Percentiles rank a stretch among this genome's conserved stretches.
phyloP scores from a whole-genome alignment of 1,284 basidiomycete genomes.

The Heterobasidion occidentale region DNA sequence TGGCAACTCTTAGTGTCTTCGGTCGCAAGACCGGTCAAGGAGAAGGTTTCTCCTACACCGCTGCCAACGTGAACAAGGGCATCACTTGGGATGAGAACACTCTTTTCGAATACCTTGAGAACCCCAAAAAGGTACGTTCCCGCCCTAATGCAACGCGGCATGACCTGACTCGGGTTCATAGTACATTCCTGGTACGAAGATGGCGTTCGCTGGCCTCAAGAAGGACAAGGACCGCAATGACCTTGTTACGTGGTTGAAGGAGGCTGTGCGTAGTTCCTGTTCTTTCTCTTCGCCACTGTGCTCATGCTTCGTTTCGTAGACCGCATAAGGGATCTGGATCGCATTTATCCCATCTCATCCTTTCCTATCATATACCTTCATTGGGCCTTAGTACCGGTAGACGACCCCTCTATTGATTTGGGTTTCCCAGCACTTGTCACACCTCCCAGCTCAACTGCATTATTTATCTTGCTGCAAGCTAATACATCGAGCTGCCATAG shows the following conservation, averaged over 20 bases:
- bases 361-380: not conserved
- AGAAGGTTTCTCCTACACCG: constrained; percentile 87
- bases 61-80: constrained; percentile 95
- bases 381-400: constrained; percentile 10
- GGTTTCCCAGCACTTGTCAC: not conserved
- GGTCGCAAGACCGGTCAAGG: constrained; percentile 90
- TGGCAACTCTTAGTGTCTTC: constrained; percentile 41
- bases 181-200: constrained; percentile 96
- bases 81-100: constrained; percentile 82
- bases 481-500: not conserved
- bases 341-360: not conserved
- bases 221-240: constrained; percentile 95
- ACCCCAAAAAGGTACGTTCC: constrained; percentile 86
- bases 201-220: constrained; percentile 97
- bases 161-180: constrained; percentile 21
- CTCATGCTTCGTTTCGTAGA: not conserved
- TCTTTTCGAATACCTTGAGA: constrained; percentile 91
- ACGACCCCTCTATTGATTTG: constrained; percentile 1
- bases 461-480: not conserved
- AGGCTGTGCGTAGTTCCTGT: constrained; percentile 36
- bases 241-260: constrained; percentile 75
- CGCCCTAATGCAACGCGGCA: not conserved
- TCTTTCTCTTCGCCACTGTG: not conserved
- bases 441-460: not conserved
- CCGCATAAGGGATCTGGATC: constrained; percentile 3